Base-by-base conservation (phyloP, 768 basidiomycete species). In the Amanita jacksonii region DNA sequence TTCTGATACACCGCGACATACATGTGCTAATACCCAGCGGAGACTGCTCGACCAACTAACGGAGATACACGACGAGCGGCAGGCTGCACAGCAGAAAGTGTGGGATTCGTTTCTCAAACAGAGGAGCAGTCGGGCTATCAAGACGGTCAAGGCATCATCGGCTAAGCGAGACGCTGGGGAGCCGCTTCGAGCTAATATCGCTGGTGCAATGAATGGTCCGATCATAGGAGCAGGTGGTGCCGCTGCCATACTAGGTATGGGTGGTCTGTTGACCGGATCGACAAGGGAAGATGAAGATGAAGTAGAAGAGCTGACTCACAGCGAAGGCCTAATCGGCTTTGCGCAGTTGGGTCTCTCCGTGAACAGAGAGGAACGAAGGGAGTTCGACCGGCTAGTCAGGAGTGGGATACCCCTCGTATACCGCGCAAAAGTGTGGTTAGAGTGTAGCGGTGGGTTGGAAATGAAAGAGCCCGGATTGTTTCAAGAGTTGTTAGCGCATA, bases 381-480 rank as follows among this genome's bases (percentile, higher is more conserved):
- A 84, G 56, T 88, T 98, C 48, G 79, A 82, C 46, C 66, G 77
- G 47, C 67, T 99, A 5, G 75, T 94, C n/a, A 63, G 86, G 41
- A 76, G 67, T 40, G 96, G 96, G 3, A 86, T 97, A 25, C 96
- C 96, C 2, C 70, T 98, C 10, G 76, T 72, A 8, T 87, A 89
- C 55, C 79, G 91, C n/a, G 70, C 83, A 19, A 88, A 91, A 59
- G 75, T 91, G 37, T 94, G 91, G 88, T 60, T 85, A 43, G 96
- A 99, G 67, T 94, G 89, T 57, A 92, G 86, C 51, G 91, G 92
- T 1, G 93, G 85, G 1, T 66, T 90, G 57, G 94, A 97, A 58
- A 83, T 90, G 72, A 76, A 77, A 49, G 91, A 96, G 53, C 94
- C 94, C 2, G 94, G 94, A 1, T 57, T 85, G 49, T 98, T 97